Percentiles rank a stretch among this genome's conserved stretches.
These are phyloP conservation scores for Acanthamoeba lenticulata DNA, from an alignment of 208 protist species.

Conservation along the genomic window DNA sequence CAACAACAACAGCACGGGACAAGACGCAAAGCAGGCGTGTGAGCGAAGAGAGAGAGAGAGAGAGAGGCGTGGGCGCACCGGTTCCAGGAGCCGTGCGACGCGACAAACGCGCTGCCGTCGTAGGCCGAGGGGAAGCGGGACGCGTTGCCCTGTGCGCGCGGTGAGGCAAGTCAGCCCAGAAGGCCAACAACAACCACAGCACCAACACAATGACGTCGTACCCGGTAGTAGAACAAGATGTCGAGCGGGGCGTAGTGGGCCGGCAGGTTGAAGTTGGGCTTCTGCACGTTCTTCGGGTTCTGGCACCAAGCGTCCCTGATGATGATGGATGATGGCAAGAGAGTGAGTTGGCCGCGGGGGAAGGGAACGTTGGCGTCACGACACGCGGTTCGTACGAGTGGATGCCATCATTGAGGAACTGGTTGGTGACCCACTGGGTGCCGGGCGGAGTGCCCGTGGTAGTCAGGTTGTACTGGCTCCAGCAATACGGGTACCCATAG, in stretches of 20 bases:
- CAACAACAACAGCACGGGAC: no score
- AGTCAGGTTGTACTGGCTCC: slow-evolving; percentile 61
- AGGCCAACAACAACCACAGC: not conserved
- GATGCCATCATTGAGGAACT: slow-evolving; percentile 58
- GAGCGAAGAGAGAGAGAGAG: not conserved
- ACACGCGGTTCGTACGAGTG: slow-evolving; percentile 15
- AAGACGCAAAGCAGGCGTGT: not conserved
- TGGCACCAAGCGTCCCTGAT: slow-evolving; percentile 59
- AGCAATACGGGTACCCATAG: slow-evolving; percentile 67
- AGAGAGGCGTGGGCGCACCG: not conserved
- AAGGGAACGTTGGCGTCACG: not conserved
- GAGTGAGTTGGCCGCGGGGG: not conserved
- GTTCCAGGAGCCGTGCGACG: slow-evolving; percentile 44
- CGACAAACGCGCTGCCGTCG: slow-evolving; percentile 41
- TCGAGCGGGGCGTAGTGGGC: slow-evolving; percentile 59
- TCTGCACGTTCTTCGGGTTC: slow-evolving; percentile 19
- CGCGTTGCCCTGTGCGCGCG: not conserved
- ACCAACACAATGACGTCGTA: not conserved
- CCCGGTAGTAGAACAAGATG: slow-evolving; percentile 53
- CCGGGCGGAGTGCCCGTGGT: slow-evolving; percentile 26
- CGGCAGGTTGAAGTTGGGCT: not conserved
- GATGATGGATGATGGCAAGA: not conserved
- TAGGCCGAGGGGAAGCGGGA: slow-evolving; percentile 4
- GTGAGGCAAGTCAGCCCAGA: not conserved
- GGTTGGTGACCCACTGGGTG: slow-evolving; percentile 56